Evolutionary conservation across 805 yeast species (phyloP).

Genomic region (Starmerella sirachaensis): DNA sequence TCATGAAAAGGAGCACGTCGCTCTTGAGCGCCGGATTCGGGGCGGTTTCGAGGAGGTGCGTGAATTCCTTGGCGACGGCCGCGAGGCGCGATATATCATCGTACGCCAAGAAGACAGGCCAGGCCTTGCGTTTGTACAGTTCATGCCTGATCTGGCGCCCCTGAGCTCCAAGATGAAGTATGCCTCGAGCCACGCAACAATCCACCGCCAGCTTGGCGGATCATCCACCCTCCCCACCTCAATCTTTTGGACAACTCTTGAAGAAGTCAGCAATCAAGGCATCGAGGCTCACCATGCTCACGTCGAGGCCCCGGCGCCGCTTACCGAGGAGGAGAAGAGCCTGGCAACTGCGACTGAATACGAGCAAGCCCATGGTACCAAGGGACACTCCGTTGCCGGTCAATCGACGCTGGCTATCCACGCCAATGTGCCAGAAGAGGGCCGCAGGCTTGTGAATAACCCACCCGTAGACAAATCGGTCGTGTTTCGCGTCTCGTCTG

Average conservation of each 20-base stretch:
- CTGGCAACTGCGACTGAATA: constrained; percentile 36
- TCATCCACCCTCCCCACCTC: constrained; percentile 38
- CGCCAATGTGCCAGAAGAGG: constrained; percentile 19
- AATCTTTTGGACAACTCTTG: constrained; percentile 44
- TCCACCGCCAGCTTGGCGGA: constrained; percentile 63
- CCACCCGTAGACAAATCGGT: constrained; percentile 16
- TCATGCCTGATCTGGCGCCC: constrained; percentile 74
- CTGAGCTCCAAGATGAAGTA: constrained; percentile 84
- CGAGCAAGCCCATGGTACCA: constrained; percentile 32
- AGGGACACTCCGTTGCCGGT: constrained; percentile 20
- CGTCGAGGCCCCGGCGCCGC: constrained; percentile 34
- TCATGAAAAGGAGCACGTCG: constrained; percentile 30
- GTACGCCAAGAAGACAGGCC: constrained; percentile 26
- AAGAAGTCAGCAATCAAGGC: constrained; percentile 42
- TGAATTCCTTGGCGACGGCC: constrained; percentile 26
- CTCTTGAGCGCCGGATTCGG: constrained; percentile 24
- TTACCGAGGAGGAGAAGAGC: constrained; percentile 48
- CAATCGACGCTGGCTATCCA: constrained; percentile 19
- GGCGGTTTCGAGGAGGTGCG: constrained; percentile 31
- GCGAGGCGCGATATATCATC: constrained; percentile 41
- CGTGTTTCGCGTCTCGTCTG: constrained; percentile 37
- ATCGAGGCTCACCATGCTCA: constrained; percentile 34
- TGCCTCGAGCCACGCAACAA: constrained; percentile 75
- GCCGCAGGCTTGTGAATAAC: too few relatives aligned
- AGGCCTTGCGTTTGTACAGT: constrained; percentile 54